Conservation (phyloP, 164 flowering plant species). For the Umbellularia californica region DNA sequence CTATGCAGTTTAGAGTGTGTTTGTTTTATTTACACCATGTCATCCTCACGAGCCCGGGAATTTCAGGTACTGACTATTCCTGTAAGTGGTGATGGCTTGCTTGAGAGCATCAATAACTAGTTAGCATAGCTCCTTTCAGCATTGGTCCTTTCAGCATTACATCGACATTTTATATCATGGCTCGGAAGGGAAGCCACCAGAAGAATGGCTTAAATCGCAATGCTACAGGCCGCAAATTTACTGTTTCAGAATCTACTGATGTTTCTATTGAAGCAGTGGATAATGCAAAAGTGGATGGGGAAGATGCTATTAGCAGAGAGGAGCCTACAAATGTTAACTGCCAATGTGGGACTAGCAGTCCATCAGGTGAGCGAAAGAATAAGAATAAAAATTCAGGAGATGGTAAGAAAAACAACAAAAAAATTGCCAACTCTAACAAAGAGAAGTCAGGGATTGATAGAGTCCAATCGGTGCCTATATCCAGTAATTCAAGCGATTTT, state of each 20-base stretch:
- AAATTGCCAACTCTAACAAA: conserved; percentile 23
- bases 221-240: conserved; percentile 32
- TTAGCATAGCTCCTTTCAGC: conserved; percentile 5
- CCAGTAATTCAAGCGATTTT: conserved; percentile 18
- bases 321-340: conserved; percentile 34
- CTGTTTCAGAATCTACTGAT: conserved; percentile 33
- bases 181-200: conserved; percentile 59
- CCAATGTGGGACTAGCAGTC: conserved; percentile 8
- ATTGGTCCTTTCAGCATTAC: conserved; percentile 2
- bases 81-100: conserved; percentile 4
- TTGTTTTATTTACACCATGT: background rate
- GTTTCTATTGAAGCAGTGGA: conserved; percentile 19
- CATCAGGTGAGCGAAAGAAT: conserved; percentile 12
- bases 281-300: conserved; percentile 23
- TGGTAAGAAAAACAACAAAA: conserved; percentile 34
- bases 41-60: no score
- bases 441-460: conserved; percentile 32
- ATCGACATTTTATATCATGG: conserved; percentile 32
- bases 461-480: conserved; percentile 18
- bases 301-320: conserved; percentile 31
- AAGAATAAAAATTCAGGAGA: conserved; percentile 21
- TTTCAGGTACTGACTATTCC: background rate
- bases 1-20: background rate
- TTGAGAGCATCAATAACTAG: background rate
- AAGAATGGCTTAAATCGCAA: conserved; percentile 52